Evolutionary conservation across 345 rosid genomes (phyloP).

Genomic region (Salix suchowensis): DNA sequence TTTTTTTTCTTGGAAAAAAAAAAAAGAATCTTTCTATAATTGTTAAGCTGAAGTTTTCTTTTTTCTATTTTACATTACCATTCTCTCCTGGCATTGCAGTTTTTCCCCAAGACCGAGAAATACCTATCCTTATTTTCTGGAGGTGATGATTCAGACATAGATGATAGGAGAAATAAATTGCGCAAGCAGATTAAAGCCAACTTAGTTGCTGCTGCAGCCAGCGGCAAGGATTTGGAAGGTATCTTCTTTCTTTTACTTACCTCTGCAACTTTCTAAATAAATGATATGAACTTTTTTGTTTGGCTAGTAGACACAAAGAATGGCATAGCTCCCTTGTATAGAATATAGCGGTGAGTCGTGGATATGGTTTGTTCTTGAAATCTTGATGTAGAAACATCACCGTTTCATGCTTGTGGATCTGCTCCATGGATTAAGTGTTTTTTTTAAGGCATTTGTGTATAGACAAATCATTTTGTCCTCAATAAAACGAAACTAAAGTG

Average conservation of each 20-base stretch:
- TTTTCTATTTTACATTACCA: not conserved
- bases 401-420: not conserved
- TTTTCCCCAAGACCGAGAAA: slow-evolving; percentile 95
- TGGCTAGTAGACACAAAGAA: no score
- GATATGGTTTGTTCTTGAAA: not conserved
- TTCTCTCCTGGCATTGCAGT: slow-evolving; percentile 42
- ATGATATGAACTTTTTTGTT: not conserved
- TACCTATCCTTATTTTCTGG: slow-evolving; percentile 88
- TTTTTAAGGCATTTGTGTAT: not conserved
- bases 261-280: not conserved
- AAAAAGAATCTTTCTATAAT: no score
- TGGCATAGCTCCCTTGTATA: not conserved
- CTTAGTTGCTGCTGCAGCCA: slow-evolving; percentile 85
- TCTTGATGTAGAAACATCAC: not conserved
- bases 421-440: not conserved
- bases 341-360: not conserved
- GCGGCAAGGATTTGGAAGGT: slow-evolving; percentile 99
- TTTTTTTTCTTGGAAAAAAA: not conserved
- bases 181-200: slow-evolving; percentile 95
- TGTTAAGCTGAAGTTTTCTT: not conserved
- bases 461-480: not conserved
- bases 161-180: slow-evolving; percentile 78
- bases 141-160: slow-evolving; percentile 54
- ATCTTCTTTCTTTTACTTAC: slow-evolving; percentile 6
- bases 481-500: not conserved